Evolutionary conservation across 441 rosid genomes (phyloP), one percentile per base, ranked within the genome.

Genomic region (Mallotus repandus): DNA sequence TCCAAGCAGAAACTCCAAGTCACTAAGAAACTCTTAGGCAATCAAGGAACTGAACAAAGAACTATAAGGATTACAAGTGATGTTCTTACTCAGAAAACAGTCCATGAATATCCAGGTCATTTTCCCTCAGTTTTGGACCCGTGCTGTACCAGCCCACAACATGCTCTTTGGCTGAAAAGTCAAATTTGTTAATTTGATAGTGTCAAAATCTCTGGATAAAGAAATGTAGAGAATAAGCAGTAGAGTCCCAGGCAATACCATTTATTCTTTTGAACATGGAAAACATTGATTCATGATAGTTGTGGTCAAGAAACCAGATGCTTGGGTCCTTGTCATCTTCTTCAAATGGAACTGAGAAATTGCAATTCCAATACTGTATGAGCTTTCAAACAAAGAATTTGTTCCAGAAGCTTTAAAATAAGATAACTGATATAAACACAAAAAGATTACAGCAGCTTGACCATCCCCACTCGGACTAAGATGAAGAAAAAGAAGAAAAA

Each of bases 91-190:
- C 81, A 61, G 78, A 84, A 80, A 90, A 89, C 71, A 89, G 74
- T 18, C 84, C 87, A 48, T 92, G 94, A 78, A 91, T 81, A 60
- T 91, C 88, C 35, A 91, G 87, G 84, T 93, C 97, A 77, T 93
- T 93, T 77, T 93, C 93, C 78, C 89, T 81, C 57, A 93, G 83
- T 80, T 93, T 91, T 32, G 98, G 98, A 46, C 95, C 93, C 0
- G 98, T 91, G 76, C 97, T 93, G 74, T 91, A 91, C 98, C 98
- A 93, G 68, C 98, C 98, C 61, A 93, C 93, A 22, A 93, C 98
- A 77, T 93, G 97, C 84, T 93, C 97, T 91, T 90, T 92, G 71
- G 98, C 96, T 92, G 84, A 80, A 83, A 71, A 71, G 68, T 1
- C 4, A 49, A 72, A 67, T 0, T 29, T 1, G 55, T 49, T 10